Percentiles rank a stretch among this genome's conserved stretches.
Conservation (phyloP, 495 filamentous ascomycete genomes). For the Penicillium tannophilum region DNA sequence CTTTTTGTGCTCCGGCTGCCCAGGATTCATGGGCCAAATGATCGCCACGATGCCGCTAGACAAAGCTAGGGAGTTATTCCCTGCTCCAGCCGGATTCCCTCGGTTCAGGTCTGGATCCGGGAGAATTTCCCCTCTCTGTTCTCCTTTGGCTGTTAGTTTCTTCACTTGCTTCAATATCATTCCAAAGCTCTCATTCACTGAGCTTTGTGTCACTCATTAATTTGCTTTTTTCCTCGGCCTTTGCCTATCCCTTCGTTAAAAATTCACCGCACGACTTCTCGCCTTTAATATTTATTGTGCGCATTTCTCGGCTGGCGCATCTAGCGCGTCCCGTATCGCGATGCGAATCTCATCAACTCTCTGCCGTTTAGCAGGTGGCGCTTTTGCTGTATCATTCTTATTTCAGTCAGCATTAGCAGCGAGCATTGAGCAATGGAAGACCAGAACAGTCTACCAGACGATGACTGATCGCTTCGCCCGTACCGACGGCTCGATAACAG, state of each 20-base stretch:
- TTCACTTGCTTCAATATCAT: background rate
- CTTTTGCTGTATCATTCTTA: background rate
- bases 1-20: background rate
- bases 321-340: background rate
- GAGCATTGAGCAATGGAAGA: constrained; percentile 50
- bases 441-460: constrained; percentile 72
- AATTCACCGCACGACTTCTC: background rate
- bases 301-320: background rate
- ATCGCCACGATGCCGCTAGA: constrained; percentile 2
- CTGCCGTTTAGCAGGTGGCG: background rate
- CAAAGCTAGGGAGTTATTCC: background rate
- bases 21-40: background rate
- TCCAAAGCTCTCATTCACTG: background rate
- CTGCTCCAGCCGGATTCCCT: background rate
- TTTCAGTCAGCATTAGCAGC: constrained; percentile 20
- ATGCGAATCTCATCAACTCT: background rate
- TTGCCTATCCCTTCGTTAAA: background rate
- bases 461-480: constrained; percentile 77
- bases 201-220: constrained; percentile 2
- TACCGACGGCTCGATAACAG: constrained; percentile 60
- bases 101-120: background rate
- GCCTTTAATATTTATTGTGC: background rate
- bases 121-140: background rate
- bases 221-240: background rate
- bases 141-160: background rate